These are phyloP conservation scores for Skeletonema marinoi DNA, from an alignment of 108 stramenopile genomes.

Conservation along the genomic window DNA sequence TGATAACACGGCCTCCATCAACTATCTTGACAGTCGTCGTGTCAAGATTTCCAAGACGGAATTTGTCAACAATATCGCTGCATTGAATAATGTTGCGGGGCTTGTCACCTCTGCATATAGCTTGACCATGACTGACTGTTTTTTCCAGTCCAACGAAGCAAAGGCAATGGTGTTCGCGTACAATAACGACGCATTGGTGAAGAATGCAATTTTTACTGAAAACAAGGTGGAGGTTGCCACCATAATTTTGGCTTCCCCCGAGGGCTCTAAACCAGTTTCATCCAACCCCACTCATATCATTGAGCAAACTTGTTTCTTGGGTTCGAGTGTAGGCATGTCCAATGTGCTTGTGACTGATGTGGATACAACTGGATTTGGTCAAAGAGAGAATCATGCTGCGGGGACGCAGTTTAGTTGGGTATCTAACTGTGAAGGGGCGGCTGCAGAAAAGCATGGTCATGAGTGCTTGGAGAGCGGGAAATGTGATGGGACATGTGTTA, in stretches of 20 bases:
- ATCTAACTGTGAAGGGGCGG: conserved; percentile 35
- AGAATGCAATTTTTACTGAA: conserved; percentile 32
- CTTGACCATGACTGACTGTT: conserved; percentile 22
- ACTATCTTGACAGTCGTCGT: conserved; percentile 32
- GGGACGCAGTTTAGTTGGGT: conserved; percentile 38
- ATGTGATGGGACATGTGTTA: conserved; percentile 41
- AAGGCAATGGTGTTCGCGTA: conserved; percentile 42
- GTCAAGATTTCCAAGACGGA: conserved; percentile 29
- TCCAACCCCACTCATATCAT: conserved; percentile 22
- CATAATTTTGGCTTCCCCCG: conserved; percentile 27
- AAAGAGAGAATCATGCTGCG: conserved; percentile 35
- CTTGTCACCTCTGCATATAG: conserved; percentile 42
- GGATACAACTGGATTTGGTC: conserved; percentile 20
- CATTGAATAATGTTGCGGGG: conserved; percentile 22
- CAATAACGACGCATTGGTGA: conserved; percentile 38
- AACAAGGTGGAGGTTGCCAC: conserved; percentile 36
- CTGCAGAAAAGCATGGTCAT: conserved; percentile 31
- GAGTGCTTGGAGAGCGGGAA: conserved; percentile 25
- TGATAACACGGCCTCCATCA: conserved; percentile 14
- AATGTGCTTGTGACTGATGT: conserved; percentile 35
- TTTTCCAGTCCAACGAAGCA: conserved; percentile 23
- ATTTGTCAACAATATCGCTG: conserved; percentile 30
- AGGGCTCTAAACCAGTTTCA: conserved; percentile 6
- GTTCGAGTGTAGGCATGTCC: conserved; percentile 41
- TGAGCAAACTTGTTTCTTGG: conserved; percentile 37